A percentile compares a stretch with the other conserved stretches of the same genome.
phyloP scores from a whole-genome alignment of 2,329 filamentous ascomycete genomes.

The Colletotrichum sp. region DNA sequence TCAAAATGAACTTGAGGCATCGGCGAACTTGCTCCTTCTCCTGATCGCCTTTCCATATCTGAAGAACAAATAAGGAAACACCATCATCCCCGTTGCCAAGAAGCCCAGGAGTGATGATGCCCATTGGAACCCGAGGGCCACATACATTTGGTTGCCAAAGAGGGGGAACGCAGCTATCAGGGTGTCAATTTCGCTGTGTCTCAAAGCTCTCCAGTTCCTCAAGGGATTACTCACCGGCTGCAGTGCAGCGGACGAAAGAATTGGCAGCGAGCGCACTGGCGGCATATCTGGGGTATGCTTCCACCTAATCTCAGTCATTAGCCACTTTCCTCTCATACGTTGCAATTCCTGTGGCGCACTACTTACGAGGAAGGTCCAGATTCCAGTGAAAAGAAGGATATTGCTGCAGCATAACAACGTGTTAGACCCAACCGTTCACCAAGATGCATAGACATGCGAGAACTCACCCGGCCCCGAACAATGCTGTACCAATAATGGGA shows the following conservation, averaged over 20 bases:
- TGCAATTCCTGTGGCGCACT: too few relatives aligned
- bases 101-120: conserved; percentile 67
- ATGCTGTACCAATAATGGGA: conserved; percentile 74
- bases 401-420: too few relatives aligned
- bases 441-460: too few relatives aligned
- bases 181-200: too few relatives aligned
- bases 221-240: too few relatives aligned
- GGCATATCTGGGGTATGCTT: conserved; percentile 78
- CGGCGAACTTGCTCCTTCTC: conserved; percentile 59
- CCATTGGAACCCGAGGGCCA: conserved; percentile 73
- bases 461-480: conserved; percentile 73
- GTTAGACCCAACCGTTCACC: too few relatives aligned
- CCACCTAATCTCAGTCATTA: conserved; percentile 30
- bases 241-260: conserved; percentile 77
- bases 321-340: too few relatives aligned
- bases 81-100: conserved; percentile 64
- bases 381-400: conserved; percentile 74
- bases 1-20: background rate
- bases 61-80: conserved; percentile 70
- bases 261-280: conserved; percentile 84
- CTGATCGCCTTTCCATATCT: conserved; percentile 63
- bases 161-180: conserved; percentile 49
- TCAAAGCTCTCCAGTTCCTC: too few relatives aligned
- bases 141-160: conserved; percentile 77
- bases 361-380: conserved; percentile 90